A percentile compares a stretch with the other conserved stretches of the same genome.
These are phyloP conservation scores for Mycena rebaudengoi DNA, from an alignment of 768 basidiomycete species.

Conservation along the genomic window DNA sequence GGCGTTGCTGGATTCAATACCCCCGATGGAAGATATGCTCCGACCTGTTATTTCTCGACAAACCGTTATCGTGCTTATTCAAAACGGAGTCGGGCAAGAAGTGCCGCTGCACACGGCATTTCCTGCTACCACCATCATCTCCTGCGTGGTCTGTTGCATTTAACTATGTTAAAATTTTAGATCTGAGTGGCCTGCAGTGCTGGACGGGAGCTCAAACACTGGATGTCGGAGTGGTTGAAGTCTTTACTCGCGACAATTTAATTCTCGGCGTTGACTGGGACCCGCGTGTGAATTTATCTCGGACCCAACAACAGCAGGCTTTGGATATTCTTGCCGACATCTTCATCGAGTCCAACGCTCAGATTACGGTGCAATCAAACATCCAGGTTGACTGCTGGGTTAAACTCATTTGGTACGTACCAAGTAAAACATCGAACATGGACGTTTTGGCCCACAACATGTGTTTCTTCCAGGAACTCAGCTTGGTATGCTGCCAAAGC, in stretches of 20 bases:
- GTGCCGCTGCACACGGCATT: constrained; percentile 3
- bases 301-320: constrained; percentile 1
- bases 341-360: constrained; percentile 12
- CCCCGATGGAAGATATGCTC: constrained; percentile 10
- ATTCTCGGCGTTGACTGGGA: constrained; percentile 16
- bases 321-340: constrained; percentile 1
- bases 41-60: constrained; percentile 1
- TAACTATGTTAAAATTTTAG: not conserved
- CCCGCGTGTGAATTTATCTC: not conserved
- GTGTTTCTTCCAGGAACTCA: constrained; percentile 7
- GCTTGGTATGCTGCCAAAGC: constrained; percentile 3
- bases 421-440: too few species aligned
- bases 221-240: constrained; percentile 4
- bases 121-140: constrained; percentile 11
- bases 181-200: not conserved
- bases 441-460: too few species aligned
- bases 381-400: constrained; percentile 7
- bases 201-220: constrained; percentile 9
- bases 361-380: constrained; percentile 13
- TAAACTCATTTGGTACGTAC: constrained; percentile 13
- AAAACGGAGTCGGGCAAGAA: constrained; percentile 18
- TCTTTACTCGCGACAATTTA: constrained; percentile 16
- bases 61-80: constrained; percentile 16
- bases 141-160: constrained; percentile 3
- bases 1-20: constrained; percentile 9